phyloP scores from a whole-genome alignment of 2,329 filamentous ascomycete species.

The Ceratocystis destructans region DNA sequence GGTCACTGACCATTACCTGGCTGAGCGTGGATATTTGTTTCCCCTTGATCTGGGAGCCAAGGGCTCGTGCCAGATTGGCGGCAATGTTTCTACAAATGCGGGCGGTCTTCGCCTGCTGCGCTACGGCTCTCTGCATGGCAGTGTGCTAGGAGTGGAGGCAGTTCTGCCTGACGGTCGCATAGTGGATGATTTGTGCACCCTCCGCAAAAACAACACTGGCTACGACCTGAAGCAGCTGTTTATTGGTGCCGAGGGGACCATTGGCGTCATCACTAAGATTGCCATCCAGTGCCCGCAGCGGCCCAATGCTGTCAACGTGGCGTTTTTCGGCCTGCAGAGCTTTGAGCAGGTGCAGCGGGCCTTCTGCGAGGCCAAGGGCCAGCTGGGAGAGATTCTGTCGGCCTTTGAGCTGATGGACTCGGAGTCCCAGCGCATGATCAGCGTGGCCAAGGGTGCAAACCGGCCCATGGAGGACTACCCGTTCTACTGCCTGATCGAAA shows the following conservation, averaged over 20 bases:
- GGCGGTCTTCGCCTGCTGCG: slow-evolving; percentile 78
- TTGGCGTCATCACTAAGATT: slow-evolving; percentile 83
- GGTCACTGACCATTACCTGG: slow-evolving; percentile 71
- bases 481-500: slow-evolving; percentile 96
- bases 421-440: slow-evolving; percentile 64
- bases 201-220: slow-evolving; percentile 97
- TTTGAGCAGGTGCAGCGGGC: slow-evolving; percentile 79
- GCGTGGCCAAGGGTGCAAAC: slow-evolving; percentile 59
- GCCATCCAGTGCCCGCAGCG: slow-evolving; percentile 82
- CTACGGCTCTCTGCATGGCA: slow-evolving; percentile 91
- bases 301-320: slow-evolving; percentile 81
- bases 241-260: slow-evolving; percentile 87
- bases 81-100: slow-evolving; percentile 91
- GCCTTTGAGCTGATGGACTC: slow-evolving; percentile 97
- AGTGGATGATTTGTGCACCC: slow-evolving; percentile 70
- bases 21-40: slow-evolving; percentile 75
- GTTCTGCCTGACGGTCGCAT: slow-evolving; percentile 89
- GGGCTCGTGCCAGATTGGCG: slow-evolving; percentile 90
- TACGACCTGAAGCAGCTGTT: slow-evolving; percentile 97
- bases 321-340: slow-evolving; percentile 80
- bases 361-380: slow-evolving; percentile 76
- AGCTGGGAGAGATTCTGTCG: slow-evolving; percentile 88
- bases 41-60: slow-evolving; percentile 96
- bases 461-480: slow-evolving; percentile 74
- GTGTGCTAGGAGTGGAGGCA: slow-evolving; percentile 79